These are phyloP conservation scores for Auriscalpium microsporum DNA, from an alignment of 768 basidiomycete species.

Conservation along the genomic window DNA sequence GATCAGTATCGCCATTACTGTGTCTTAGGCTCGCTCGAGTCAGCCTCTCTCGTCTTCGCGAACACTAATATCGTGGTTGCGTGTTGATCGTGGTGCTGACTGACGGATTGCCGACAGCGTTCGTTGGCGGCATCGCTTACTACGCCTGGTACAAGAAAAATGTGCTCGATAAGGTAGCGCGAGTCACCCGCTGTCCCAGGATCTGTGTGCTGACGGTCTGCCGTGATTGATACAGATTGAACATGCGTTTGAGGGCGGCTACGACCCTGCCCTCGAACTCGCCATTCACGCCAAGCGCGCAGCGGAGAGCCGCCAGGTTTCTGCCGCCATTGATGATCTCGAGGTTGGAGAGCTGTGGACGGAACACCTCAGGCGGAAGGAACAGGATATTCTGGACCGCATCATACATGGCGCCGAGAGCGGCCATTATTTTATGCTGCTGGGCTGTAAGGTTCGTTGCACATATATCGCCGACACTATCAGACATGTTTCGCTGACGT, in stretches of 20 bases:
- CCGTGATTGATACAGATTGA: constrained; percentile 46
- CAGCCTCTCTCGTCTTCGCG: no score
- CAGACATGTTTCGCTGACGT: background rate
- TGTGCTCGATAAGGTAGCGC: constrained; percentile 64
- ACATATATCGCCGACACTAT: background rate
- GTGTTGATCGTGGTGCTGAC: no score
- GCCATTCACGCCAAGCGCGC: constrained; percentile 36
- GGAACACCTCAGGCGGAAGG: constrained; percentile 58
- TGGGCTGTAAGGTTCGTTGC: constrained; percentile 61
- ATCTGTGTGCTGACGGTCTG: no score
- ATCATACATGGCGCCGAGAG: constrained; percentile 68
- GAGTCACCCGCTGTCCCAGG: no score
- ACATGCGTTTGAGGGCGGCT: constrained; percentile 68
- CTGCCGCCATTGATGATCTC: constrained; percentile 21
- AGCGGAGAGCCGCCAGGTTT: constrained; percentile 18
- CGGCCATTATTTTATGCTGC: constrained; percentile 68
- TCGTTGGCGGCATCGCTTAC: constrained; percentile 65
- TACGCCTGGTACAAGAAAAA: constrained; percentile 75
- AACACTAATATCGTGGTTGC: no score
- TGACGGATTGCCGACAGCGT: constrained; percentile 31
- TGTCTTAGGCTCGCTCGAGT: no score
- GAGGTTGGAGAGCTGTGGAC: constrained; percentile 36
- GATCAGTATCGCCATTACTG: no score
- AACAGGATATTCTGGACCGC: constrained; percentile 68
- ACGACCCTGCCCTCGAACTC: constrained; percentile 75